phyloP scores from a whole-genome alignment of 495 filamentous ascomycete genomes.

The Jackrogersella minutella region DNA sequence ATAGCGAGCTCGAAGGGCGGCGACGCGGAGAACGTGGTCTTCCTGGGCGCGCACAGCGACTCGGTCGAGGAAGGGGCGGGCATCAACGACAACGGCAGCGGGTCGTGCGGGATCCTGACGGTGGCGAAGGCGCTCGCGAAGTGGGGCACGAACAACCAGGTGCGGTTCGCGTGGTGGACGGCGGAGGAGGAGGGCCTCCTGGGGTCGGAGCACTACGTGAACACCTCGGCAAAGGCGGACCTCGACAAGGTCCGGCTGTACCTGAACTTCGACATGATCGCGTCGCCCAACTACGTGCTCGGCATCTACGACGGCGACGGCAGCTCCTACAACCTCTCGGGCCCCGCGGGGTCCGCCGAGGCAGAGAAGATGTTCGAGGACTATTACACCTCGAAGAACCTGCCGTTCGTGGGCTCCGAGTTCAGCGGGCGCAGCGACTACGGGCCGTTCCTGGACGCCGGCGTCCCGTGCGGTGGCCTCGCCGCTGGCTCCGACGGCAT shows the following conservation, averaged over 20 bases:
- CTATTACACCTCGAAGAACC: conserved; percentile 59
- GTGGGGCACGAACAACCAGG: conserved; percentile 68
- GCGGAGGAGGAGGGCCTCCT: conserved; percentile 72
- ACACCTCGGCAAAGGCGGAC: conserved; percentile 46
- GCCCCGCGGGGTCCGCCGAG: conserved; percentile 68
- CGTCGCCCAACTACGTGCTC: conserved; percentile 72
- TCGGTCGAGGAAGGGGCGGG: conserved; percentile 70
- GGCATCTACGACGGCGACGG: conserved; percentile 79
- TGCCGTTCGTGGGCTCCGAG: conserved; percentile 57
- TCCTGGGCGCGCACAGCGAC: conserved; percentile 73
- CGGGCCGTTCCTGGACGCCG: conserved; percentile 68
- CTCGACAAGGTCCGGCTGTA: conserved; percentile 68
- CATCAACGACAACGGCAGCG: conserved; percentile 76
- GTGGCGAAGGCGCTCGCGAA: conserved; percentile 66
- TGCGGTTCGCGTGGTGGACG: conserved; percentile 75
- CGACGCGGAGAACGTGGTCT: conserved; percentile 68
- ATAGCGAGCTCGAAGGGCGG: conserved; percentile 71
- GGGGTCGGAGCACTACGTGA: conserved; percentile 69
- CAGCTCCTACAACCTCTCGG: conserved; percentile 64
- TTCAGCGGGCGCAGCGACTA: conserved; percentile 76
- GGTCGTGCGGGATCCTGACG: conserved; percentile 68
- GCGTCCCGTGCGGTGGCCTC: conserved; percentile 70
- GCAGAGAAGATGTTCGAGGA: conserved; percentile 70
- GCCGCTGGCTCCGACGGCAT: conserved; percentile 74
- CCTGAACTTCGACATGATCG: conserved; percentile 84